Conservation (phyloP, 495 filamentous ascomycete species). For the Lasiosphaeris hirsuta region DNA sequence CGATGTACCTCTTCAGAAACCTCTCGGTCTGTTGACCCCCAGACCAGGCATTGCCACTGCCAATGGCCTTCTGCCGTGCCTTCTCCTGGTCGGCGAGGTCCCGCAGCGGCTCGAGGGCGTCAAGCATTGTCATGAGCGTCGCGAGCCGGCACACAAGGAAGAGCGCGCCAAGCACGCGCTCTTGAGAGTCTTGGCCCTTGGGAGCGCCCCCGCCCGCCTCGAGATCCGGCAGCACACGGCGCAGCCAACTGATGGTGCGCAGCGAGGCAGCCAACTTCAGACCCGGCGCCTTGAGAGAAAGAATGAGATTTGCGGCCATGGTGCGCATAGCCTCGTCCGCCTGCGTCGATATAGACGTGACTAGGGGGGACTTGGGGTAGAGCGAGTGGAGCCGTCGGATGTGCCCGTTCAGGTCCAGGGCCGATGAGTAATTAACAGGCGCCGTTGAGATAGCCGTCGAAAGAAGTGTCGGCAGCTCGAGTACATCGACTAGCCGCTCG, state of each 20-base stretch:
- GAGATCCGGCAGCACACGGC: constrained; percentile 80
- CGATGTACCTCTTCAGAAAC: constrained; percentile 92
- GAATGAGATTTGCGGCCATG: constrained; percentile 82
- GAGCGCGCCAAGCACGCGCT: constrained; percentile 68
- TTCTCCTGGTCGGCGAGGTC: constrained; percentile 90
- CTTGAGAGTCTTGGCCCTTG: constrained; percentile 49
- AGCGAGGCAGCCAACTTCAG: constrained; percentile 89
- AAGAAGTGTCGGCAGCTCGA: constrained; percentile 86
- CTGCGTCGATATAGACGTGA: constrained; percentile 68
- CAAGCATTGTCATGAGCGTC: constrained; percentile 74
- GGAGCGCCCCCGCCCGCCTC: constrained; percentile 29
- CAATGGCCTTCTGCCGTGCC: constrained; percentile 36
- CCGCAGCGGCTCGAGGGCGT: constrained; percentile 79
- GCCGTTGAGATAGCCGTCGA: constrained; percentile 52
- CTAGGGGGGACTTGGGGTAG: constrained; percentile 73
- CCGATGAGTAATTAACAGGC: constrained; percentile 73
- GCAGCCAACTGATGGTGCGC: constrained; percentile 87
- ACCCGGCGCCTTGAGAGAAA: constrained; percentile 67
- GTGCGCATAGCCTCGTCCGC: constrained; percentile 85
- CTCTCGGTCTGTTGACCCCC: constrained; percentile 89
- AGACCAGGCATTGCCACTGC: constrained; percentile 52
- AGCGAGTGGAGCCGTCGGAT: constrained; percentile 81
- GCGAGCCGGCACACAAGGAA: constrained; percentile 85
- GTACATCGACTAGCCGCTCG: constrained; percentile 82
- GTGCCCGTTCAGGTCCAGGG: constrained; percentile 89